A percentile compares a stretch with the other conserved stretches of the same genome.
phyloP scores from a whole-genome alignment of 2,329 filamentous ascomycete species.

The Nemania sp. region DNA sequence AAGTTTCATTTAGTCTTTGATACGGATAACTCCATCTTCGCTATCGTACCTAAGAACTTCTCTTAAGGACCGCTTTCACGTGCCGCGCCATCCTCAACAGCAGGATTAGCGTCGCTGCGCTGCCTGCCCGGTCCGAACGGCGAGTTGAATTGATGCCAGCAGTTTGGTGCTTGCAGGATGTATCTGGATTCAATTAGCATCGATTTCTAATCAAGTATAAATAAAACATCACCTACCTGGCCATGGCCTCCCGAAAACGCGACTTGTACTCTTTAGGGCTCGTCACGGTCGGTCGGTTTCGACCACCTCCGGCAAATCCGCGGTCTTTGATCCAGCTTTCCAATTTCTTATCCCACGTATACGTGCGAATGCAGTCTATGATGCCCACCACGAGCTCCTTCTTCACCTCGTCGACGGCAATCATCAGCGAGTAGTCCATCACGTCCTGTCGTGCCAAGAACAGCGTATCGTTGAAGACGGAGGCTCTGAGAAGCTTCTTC shows the following conservation, averaged over 20 bases:
- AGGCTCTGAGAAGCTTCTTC: slow-evolving; percentile 87
- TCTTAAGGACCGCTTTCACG: slow-evolving; percentile 4
- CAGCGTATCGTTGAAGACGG: slow-evolving; percentile 96
- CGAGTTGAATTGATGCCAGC: slow-evolving; percentile 70
- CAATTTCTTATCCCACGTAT: slow-evolving; percentile 99
- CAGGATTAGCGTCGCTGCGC: slow-evolving; percentile 30
- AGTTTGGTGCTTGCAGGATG: slow-evolving; percentile 74
- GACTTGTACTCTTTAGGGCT: slow-evolving; percentile 98
- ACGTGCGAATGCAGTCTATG: slow-evolving; percentile 97
- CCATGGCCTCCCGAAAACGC: slow-evolving; percentile 95
- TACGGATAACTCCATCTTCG: too few relatives aligned
- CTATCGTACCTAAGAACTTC: not conserved
- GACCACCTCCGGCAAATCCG: slow-evolving; percentile 75
- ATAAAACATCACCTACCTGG: slow-evolving; percentile 60
- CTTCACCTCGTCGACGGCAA: slow-evolving; percentile 87
- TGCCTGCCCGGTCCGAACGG: slow-evolving; percentile 34
- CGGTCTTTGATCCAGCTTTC: slow-evolving; percentile 99
- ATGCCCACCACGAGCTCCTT: slow-evolving; percentile 96
- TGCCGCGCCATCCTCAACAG: slow-evolving; percentile 31
- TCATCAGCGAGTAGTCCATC: slow-evolving; percentile 99
- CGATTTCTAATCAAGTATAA: slow-evolving; percentile 6
- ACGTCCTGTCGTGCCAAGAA: slow-evolving; percentile 95
- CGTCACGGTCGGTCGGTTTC: slow-evolving; percentile 90
- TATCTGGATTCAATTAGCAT: slow-evolving; percentile 51
- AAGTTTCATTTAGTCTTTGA: too few relatives aligned